Evolutionary conservation across 2,329 filamentous ascomycete genomes (phyloP).

Genomic region (Coleophoma crateriformis): DNA sequence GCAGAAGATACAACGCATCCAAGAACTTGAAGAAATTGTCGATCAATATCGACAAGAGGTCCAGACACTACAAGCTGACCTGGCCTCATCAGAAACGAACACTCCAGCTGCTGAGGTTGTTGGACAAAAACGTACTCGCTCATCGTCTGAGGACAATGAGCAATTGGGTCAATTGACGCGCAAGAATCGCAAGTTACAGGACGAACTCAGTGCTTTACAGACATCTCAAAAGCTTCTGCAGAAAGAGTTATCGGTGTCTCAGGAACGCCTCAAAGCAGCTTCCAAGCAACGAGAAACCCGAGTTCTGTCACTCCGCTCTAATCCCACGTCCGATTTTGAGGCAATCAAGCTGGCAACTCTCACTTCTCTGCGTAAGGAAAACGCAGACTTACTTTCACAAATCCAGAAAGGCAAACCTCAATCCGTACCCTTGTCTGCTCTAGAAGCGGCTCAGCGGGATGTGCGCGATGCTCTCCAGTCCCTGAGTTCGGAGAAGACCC

Average conservation of each 20-base stretch:
- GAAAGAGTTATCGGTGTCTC: constrained; percentile 67
- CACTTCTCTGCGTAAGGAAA: constrained; percentile 73
- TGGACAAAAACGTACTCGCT: constrained; percentile 60
- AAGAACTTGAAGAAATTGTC: constrained; percentile 78
- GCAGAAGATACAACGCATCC: constrained; percentile 66
- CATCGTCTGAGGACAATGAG: constrained; percentile 51
- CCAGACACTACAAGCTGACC: constrained; percentile 65
- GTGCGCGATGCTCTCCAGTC: constrained; percentile 66
- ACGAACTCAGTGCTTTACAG: constrained; percentile 65
- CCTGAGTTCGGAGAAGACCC: constrained; percentile 72
- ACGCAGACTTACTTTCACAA: constrained; percentile 73
- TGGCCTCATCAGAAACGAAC: constrained; percentile 57
- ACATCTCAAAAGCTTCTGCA: constrained; percentile 66
- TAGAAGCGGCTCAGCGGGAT: constrained; percentile 71
- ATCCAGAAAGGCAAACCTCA: constrained; percentile 45
- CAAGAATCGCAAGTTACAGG: constrained; percentile 81
- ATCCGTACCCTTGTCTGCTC: constrained; percentile 67
- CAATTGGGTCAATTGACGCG: constrained; percentile 78
- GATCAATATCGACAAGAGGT: constrained; percentile 83
- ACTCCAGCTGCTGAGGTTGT: constrained; percentile 31
- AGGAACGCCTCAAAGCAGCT: constrained; percentile 65
- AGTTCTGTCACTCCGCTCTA: constrained; percentile 80
- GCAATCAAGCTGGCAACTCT: constrained; percentile 80
- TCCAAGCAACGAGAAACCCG: constrained; percentile 69
- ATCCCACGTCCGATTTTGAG: constrained; percentile 83